Percentiles rank a stretch among this genome's conserved stretches.
phyloP scores from a whole-genome alignment of 768 basidiomycete species.

The Boletus edulis region DNA sequence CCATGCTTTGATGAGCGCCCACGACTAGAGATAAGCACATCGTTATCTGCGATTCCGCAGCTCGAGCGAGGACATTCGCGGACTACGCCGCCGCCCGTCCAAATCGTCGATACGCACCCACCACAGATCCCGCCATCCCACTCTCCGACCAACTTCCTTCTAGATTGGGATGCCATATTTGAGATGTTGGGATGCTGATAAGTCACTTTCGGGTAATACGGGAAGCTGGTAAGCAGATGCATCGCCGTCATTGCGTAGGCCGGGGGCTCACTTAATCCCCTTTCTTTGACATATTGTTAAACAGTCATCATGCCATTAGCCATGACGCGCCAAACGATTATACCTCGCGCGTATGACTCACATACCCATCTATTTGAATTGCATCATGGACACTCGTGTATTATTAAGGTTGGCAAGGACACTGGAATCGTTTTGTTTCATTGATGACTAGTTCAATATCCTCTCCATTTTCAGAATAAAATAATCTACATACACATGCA shows the following conservation, averaged over 20 bases:
- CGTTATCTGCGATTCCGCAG: slow-evolving; percentile 6
- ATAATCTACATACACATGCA: no score
- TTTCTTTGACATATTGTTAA: slow-evolving; percentile 3
- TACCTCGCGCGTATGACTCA: neutral
- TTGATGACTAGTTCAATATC: no score
- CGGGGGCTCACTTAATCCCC: neutral
- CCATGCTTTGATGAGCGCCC: slow-evolving; percentile 8
- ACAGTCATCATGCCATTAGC: neutral
- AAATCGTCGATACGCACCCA: neutral
- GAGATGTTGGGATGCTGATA: slow-evolving; percentile 22
- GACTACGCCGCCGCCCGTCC: slow-evolving; percentile 1
- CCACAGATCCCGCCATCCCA: slow-evolving; percentile 4
- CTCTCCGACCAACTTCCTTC: slow-evolving; percentile 18
- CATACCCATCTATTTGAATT: slow-evolving; percentile 2
- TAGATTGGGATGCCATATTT: slow-evolving; percentile 34
- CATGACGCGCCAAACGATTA: neutral
- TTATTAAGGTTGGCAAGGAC: slow-evolving; percentile 4
- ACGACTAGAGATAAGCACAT: slow-evolving; percentile 18
- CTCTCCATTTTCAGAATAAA: neutral
- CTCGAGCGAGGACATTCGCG: neutral
- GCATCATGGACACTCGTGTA: slow-evolving; percentile 1
- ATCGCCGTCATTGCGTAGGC: neutral
- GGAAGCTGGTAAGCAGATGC: slow-evolving; percentile 14
- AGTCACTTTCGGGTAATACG: neutral
- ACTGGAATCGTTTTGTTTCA: neutral